Base-by-base conservation (phyloP, 768 basidiomycete genomes). In the Calocybe indica region DNA sequence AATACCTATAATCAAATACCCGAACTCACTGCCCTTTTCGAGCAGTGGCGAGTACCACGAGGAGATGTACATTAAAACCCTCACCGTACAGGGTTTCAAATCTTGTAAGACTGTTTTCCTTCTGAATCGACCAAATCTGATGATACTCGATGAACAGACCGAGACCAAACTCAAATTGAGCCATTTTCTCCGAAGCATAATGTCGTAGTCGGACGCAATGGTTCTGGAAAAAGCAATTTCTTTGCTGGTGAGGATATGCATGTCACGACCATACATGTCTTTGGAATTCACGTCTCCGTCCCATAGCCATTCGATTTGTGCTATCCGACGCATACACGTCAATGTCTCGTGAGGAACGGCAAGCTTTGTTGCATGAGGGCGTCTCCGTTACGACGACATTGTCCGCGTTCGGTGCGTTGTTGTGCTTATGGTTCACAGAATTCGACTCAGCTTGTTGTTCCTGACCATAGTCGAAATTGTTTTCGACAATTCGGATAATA, bases 151-250 rank as follows among this genome's bases (percentile, higher is more conserved):
- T 46, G 31, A 14, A 50, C 55, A 89, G 87, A 91, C 62, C 80
- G 87, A 51, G 89, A 92, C 71, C 88, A 92, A 61, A 91, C 86
- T 0, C 85, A 88, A 57, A 91, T 96, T 49, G 94, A 97, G 56
- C 94, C 94, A 0, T 99, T 99, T 68, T 90, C 86, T 14, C 82
- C 93, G 1, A 83, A 76, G 42, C 92, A 96, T 62, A 98, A 98
- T 68, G 93, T 98, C 8, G 92, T 98, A 7, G 94, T 98, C 6
- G 95, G 96, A 10, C 72, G 96, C 37, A 98, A 99, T 78, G 96
- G 96, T 9, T 92, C 89, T 5, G 96, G 96, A 43, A 99, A 99
- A 74, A 93, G 90, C 59, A 99, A 98, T 64, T 98, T 99, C 76
- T 99, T 99, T 66, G 85, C 90, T 34, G 93, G 91, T 88, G 44